Base-by-base conservation (phyloP, 169 alveolate genomes). In the Cryptosporidium andersoni region DNA sequence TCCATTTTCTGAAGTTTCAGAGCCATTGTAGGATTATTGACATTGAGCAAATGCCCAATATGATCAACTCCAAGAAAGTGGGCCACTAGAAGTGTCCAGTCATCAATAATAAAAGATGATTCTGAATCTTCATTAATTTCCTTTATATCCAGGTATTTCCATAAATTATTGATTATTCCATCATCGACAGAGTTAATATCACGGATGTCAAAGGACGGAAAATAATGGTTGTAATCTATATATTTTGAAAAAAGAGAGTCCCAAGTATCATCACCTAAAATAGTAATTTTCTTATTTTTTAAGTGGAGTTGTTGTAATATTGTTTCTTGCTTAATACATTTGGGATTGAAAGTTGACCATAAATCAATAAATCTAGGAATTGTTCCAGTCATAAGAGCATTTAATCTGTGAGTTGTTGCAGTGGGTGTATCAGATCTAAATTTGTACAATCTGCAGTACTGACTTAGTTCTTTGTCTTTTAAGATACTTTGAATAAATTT, bases 221-320 rank as follows among this genome's bases (percentile, higher is more conserved):
- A 43, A 58, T 43, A 43, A 43, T 25, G 8, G 16, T 58, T 45
- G 12, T 74, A 34, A 7, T 37, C 42, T 34, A 74, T 74, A 36
- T 43, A 25, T 16, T 60, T 7, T 1, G 14, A 14, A 43, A 55
- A 74, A 4, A 58, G 16, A 43, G n/a, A 51, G 12, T 12, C 4
- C 85, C 85, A 74, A n/a, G 85, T 74, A 39, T 74, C 68, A 47
- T 74, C 85, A 0, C 85, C 85, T 3, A 58, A 2, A 9, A 74
- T 16, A 8, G 40, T 0, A 56, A 64, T 43, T 42, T 49, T 74
- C 4, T 12, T 34, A 60, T 60, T 45, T 36, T 58, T n/a, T 11
- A 14, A 4, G 12, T 45, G 25, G n/a, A 74, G 34, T 25, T 58
- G 39, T 16, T 9, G 16, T 45, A 74, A 53, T 6, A 74, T 74